These are phyloP conservation scores for Rhizophora mangle DNA, from an alignment of 345 rosid species.

Conservation along the genomic window DNA sequence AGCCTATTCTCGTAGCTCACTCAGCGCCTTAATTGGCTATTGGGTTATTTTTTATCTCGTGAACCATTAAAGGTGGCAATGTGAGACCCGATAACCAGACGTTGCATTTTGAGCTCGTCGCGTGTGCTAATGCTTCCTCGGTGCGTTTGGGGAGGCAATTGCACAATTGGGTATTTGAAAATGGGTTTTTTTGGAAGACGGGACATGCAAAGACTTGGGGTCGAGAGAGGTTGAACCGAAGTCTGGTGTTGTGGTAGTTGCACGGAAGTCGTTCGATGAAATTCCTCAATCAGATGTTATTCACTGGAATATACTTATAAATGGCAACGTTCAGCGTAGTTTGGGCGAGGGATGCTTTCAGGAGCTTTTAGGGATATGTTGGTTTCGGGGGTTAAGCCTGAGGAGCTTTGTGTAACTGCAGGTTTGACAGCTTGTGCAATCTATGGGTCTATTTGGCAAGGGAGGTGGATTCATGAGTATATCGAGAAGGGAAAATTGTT, in stretches of 20 bases:
- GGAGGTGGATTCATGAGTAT: constrained; percentile 57
- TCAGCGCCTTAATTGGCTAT: constrained; percentile 37
- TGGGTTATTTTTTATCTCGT: constrained; percentile 36
- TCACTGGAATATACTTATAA: constrained; percentile 54
- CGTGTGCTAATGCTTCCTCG: constrained; percentile 33
- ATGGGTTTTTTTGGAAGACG: constrained; percentile 40
- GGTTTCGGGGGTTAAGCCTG: constrained; percentile 41
- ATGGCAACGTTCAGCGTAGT: constrained; percentile 38
- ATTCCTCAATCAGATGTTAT: constrained; percentile 45
- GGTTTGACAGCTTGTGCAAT: constrained; percentile 56
- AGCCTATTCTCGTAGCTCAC: constrained; percentile 37
- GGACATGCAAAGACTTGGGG: constrained; percentile 45
- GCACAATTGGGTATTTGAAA: constrained; percentile 46
- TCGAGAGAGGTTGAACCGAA: constrained; percentile 30
- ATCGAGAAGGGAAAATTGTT: constrained; percentile 32
- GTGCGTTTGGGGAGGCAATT: constrained; percentile 35
- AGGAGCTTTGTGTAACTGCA: constrained; percentile 45
- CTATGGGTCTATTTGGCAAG: constrained; percentile 45
- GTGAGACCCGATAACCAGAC: constrained; percentile 44
- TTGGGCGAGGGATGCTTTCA: constrained; percentile 38
- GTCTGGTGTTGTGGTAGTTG: constrained; percentile 27
- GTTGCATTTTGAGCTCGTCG: constrained; percentile 40
- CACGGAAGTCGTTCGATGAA: constrained; percentile 54
- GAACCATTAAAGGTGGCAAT: constrained; percentile 18
- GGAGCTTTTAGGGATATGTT: constrained; percentile 44